Base-by-base conservation (phyloP, 768 basidiomycete species). In the Tubosaeta sp. region DNA sequence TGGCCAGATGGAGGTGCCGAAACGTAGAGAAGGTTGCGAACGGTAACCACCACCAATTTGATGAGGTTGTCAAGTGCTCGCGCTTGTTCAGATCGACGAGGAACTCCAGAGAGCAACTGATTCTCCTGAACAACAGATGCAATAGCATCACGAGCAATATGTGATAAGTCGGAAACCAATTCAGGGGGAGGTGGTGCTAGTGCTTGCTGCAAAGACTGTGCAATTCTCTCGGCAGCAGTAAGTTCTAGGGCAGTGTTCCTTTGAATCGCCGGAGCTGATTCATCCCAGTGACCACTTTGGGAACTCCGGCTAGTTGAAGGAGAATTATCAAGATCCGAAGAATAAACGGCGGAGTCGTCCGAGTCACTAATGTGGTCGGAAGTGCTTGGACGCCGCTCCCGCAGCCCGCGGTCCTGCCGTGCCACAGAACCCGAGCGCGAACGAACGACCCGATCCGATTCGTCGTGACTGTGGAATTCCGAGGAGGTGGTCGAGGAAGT, bases 21-120 rank as follows among this genome's bases (percentile, higher is more conserved):
- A 24, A 83, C 71, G 58, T 86, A 90, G n/a, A 90, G 76, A 44
- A 90, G 76, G 57, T 87, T 83, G 38, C 88, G 83, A 47, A 90
- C 84, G n/a, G 83, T 71, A n/a, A 81, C 69, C 32, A 90, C 87
- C 6, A 83, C 81, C 32, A 69, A 64, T 48, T 77, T 71, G 44
- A 90, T 83, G 18, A 85, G 76, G 27, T 75, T 71, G 56, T 90
- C 84, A 66, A 90, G 78, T 52, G 72, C 69, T 32, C 70, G 68
- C 54, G 80, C 80, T 35, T 86, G 79, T 53, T 83, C 83, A 13
- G 73, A 64, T 34, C 73, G 73, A 39, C 80, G 77, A 25, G 72
- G 61, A 25, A 73, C 43, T 38, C 73, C 72, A 55, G 72, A 60
- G 3, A 75, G 56, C 51, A 79, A 80, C 24, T 87, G 75, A 55